A percentile compares a stretch with the other conserved stretches of the same genome.
These are phyloP conservation scores for Fusarium coffeatum DNA, from an alignment of 2,329 filamentous ascomycete species.

Conservation along the genomic window DNA sequence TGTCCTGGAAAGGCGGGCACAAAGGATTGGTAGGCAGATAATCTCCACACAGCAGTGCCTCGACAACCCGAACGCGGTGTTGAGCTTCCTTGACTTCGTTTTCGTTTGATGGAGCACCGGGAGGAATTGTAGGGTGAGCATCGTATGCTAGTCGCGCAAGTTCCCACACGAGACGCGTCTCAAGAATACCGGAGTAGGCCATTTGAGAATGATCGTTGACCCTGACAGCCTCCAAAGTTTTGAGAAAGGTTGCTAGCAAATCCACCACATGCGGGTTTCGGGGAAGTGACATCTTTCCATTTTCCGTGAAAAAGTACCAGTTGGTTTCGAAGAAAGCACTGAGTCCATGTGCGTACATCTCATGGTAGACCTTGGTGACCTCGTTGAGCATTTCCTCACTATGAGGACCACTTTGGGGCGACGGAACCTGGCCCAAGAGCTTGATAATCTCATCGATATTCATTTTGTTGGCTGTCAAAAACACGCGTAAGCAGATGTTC, in stretches of 20 bases:
- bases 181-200: slow-evolving; percentile 64
- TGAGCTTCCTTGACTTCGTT: slow-evolving; percentile 73
- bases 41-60: slow-evolving; percentile 79
- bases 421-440: slow-evolving; percentile 68
- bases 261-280: slow-evolving; percentile 70
- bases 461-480: slow-evolving; percentile 62
- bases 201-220: slow-evolving; percentile 64
- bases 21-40: slow-evolving; percentile 70
- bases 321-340: slow-evolving; percentile 82
- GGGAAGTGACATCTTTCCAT: slow-evolving; percentile 59
- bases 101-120: slow-evolving; percentile 58
- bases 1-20: slow-evolving; percentile 60
- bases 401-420: slow-evolving; percentile 64
- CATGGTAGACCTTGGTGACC: slow-evolving; percentile 77
- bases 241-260: slow-evolving; percentile 74
- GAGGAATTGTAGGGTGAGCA: slow-evolving; percentile 49
- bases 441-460: slow-evolving; percentile 79
- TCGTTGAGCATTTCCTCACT: slow-evolving; percentile 69
- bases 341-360: slow-evolving; percentile 80
- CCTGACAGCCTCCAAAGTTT: slow-evolving; percentile 61
- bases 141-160: slow-evolving; percentile 64
- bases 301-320: slow-evolving; percentile 75
- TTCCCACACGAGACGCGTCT: slow-evolving; percentile 70
- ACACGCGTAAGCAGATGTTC: slow-evolving; percentile 49
- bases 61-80: slow-evolving; percentile 79